Percentiles rank a stretch among this genome's conserved stretches.
These are phyloP conservation scores for Pythium rishiriense DNA, from an alignment of 352 stramenopile species.

Conservation along the genomic window DNA sequence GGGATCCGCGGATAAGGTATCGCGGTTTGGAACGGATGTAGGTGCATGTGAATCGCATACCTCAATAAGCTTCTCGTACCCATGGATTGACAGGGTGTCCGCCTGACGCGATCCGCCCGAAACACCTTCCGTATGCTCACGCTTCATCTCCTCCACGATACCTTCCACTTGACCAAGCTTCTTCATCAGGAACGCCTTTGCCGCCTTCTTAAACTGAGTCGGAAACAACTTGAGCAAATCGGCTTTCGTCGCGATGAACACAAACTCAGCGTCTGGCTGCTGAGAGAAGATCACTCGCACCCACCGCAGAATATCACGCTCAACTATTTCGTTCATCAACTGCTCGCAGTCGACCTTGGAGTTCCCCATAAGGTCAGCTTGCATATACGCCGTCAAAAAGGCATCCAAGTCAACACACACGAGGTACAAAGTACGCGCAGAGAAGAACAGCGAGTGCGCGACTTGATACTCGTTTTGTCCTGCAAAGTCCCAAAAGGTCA, in stretches of 20 bases:
- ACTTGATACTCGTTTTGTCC: conserved; percentile 14
- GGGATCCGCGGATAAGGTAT: too few species aligned
- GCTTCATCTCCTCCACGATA: too few species aligned
- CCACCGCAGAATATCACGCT: conserved; percentile 1
- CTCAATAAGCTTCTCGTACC: neutral
- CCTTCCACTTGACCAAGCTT: neutral
- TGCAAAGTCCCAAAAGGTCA: conserved; percentile 25
- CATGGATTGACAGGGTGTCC: too few species aligned
- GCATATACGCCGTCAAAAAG: neutral
- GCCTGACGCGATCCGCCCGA: too few species aligned
- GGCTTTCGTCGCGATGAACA: conserved; percentile 17
- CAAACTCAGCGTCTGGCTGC: conserved; percentile 22
- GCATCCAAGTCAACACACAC: conserved; percentile 13
- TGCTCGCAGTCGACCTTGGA: neutral
- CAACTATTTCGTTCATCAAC: conserved; percentile 13
- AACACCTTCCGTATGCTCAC: too few species aligned
- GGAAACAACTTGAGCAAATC: neutral
- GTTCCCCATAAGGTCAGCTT: neutral
- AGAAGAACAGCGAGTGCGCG: conserved; percentile 23
- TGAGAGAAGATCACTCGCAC: conserved; percentile 11
- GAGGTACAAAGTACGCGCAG: conserved; percentile 13
- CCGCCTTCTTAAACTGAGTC: neutral
- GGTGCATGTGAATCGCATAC: too few species aligned
- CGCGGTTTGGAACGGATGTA: too few species aligned
- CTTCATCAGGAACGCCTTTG: neutral